Conservation (phyloP, 805 yeast species). For the Kluyveromyces siamensis region DNA sequence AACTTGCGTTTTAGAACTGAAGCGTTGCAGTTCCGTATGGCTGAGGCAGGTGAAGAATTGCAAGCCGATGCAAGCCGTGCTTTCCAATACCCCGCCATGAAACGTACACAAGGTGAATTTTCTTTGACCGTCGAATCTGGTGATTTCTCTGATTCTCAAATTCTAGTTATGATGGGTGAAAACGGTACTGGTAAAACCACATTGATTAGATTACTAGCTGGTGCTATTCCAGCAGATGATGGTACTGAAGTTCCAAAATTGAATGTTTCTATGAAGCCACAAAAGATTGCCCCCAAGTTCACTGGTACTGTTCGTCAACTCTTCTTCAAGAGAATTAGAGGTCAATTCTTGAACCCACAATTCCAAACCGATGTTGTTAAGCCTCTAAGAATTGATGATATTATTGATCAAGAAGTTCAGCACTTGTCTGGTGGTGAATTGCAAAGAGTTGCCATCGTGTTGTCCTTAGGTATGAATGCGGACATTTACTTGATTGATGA, state of each 20-base stretch:
- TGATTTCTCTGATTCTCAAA: slow-evolving; percentile 92
- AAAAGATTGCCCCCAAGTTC: slow-evolving; percentile 97
- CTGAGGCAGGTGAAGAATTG: slow-evolving; percentile 78
- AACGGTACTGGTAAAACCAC: slow-evolving; percentile 99
- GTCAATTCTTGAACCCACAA: slow-evolving; percentile 89
- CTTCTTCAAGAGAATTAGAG: slow-evolving; percentile 93
- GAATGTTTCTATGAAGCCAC: slow-evolving; percentile 97
- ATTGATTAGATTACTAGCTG: slow-evolving; percentile 90
- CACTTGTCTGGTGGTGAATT: slow-evolving; percentile 98
- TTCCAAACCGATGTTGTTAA: slow-evolving; percentile 97
- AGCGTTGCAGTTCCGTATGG: slow-evolving; percentile 84
- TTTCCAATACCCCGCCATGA: slow-evolving; percentile 71
- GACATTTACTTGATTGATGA: slow-evolving; percentile 96
- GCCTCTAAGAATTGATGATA: slow-evolving; percentile 87
- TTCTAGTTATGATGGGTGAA: slow-evolving; percentile 99
- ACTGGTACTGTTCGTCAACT: slow-evolving; percentile 97
- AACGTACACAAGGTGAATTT: slow-evolving; percentile 95
- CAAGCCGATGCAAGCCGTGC: slow-evolving; percentile 71
- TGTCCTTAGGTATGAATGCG: slow-evolving; percentile 89
- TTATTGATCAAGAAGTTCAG: slow-evolving; percentile 96
- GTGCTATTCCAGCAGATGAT: slow-evolving; percentile 80
- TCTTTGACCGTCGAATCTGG: slow-evolving; percentile 73
- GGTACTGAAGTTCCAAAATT: slow-evolving; percentile 79
- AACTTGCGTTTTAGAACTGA: slow-evolving; percentile 95
- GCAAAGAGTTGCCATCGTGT: slow-evolving; percentile 97